Conservation (phyloP, 2,329 filamentous ascomycete species). For the Fusarium annulatum region DNA sequence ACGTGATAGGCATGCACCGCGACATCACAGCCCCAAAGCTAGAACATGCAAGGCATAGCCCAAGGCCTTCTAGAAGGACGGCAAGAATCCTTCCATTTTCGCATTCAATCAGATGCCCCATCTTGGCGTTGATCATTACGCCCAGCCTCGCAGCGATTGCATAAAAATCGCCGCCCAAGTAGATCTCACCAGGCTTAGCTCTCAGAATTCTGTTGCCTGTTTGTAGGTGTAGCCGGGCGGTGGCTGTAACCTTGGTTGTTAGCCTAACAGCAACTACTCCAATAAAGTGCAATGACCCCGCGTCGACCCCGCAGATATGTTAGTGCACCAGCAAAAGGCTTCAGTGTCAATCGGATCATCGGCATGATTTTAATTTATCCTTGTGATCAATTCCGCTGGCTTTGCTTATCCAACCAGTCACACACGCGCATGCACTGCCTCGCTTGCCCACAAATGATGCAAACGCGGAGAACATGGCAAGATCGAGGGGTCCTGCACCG, state of each 20-base stretch:
- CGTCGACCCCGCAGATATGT: neutral
- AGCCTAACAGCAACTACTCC: neutral
- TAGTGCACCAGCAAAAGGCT: neutral
- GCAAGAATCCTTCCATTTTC: neutral
- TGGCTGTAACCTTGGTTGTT: neutral
- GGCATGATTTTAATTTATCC: neutral
- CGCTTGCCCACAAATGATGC: neutral
- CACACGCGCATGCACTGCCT: conserved; percentile 5
- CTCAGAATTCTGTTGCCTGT: neutral
- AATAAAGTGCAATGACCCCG: neutral
- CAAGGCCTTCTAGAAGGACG: neutral
- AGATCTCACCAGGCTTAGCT: neutral
- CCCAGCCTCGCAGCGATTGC: neutral
- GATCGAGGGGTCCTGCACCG: neutral
- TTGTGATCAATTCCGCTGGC: conserved; percentile 5
- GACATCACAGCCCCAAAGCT: neutral
- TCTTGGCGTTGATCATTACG: neutral
- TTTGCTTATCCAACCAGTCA: neutral
- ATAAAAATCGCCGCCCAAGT: neutral
- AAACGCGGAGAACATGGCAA: neutral
- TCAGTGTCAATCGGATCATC: conserved; percentile 3
- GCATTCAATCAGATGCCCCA: neutral
- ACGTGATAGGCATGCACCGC: neutral
- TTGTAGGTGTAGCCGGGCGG: neutral
- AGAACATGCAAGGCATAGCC: neutral